Conservation (phyloP, 768 basidiomycete species). For the Rhodosporidiobolus sp. region DNA sequence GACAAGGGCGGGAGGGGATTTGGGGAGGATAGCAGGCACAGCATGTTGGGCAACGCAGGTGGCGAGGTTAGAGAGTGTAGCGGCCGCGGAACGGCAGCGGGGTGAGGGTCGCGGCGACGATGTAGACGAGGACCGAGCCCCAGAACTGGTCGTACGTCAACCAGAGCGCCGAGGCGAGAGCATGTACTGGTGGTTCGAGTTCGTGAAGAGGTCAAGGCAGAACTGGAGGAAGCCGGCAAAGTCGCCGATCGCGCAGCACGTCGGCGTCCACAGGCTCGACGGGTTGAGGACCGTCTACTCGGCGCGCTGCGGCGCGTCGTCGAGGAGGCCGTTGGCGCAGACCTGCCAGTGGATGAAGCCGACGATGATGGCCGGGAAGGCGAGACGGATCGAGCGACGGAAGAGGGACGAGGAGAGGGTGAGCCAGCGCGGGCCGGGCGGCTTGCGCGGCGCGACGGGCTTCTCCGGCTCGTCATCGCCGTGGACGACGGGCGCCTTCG, state of each 20-base stretch:
- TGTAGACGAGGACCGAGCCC: constrained; percentile 47
- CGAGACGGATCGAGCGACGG: constrained; percentile 47
- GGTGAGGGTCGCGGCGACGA: constrained; percentile 45
- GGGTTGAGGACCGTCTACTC: constrained; percentile 41
- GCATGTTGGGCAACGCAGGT: constrained; percentile 44
- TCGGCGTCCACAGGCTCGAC: constrained; percentile 45
- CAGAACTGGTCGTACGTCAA: constrained; percentile 48
- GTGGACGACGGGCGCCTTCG: constrained; percentile 46
- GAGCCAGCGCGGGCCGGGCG: constrained; percentile 46
- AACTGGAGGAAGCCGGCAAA: constrained; percentile 47
- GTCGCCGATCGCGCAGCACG: constrained; percentile 46
- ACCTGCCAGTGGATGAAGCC: constrained; percentile 47
- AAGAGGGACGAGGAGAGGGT: constrained; percentile 46
- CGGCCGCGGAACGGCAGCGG: constrained; percentile 45
- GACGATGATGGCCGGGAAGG: constrained; percentile 46
- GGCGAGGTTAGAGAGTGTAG: constrained; percentile 42
- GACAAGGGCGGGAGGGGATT: not conserved
- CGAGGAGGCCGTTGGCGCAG: constrained; percentile 35
- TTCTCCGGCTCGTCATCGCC: constrained; percentile 45
- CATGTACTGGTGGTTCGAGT: constrained; percentile 47
- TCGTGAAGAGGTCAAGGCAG: constrained; percentile 47
- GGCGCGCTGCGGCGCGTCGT: constrained; percentile 30
- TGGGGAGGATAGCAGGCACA: constrained; percentile 8
- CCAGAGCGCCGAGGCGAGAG: constrained; percentile 47
- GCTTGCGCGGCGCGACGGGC: constrained; percentile 36